Evolutionary conservation across 805 yeast genomes (phyloP), one percentile per base, ranked within the genome.

Genomic region (Ogataea corticis): DNA sequence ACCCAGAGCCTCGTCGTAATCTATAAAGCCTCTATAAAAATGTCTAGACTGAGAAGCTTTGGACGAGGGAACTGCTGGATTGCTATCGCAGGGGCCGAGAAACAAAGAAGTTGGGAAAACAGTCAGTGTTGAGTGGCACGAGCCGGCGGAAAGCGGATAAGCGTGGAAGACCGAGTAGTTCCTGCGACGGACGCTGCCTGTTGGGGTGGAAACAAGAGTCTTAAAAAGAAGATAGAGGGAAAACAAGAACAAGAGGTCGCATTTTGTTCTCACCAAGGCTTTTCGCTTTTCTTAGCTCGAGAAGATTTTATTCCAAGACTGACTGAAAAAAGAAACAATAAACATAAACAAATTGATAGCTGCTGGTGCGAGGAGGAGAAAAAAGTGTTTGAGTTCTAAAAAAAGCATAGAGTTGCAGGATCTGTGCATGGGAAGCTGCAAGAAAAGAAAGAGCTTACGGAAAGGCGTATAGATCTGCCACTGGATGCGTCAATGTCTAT

Each of bases 351-450:
- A 9, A 28, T 6, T 7, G 27, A 11, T 23, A 36, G 39, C 23
- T 14, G 13, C 13, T 36, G 39, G 39, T 36, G 39, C 15, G 39
- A 36, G 39, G 39, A n/a, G 39, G 31, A 14, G 39, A n/a, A n/a
- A n/a, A n/a, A n/a, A n/a, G 31, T 36, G 19, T 36, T 25, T 36
- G 25, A 25, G 30, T 12, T 6, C 5, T 7, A 13, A 28, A 11
- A 28, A 11, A 28, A 12, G 6, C 14, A 11, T 12, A 28, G 31
- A 7, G 13, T 5, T 28, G 31, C 31, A 28, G 6, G 31, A 28
- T 6, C 14, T n/a, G 25, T 21, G 25, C 25, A 21, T 5, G 7
- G 5, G 25, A 9, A 21, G 25, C 25, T n/a, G n/a, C n/a, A n/a
- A n/a, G n/a, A n/a, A n/a, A n/a, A n/a, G n/a, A n/a, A n/a, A n/a